These are phyloP conservation scores for Phytopythium litorale DNA, from an alignment of 352 stramenopile species.

Conservation along the genomic window DNA sequence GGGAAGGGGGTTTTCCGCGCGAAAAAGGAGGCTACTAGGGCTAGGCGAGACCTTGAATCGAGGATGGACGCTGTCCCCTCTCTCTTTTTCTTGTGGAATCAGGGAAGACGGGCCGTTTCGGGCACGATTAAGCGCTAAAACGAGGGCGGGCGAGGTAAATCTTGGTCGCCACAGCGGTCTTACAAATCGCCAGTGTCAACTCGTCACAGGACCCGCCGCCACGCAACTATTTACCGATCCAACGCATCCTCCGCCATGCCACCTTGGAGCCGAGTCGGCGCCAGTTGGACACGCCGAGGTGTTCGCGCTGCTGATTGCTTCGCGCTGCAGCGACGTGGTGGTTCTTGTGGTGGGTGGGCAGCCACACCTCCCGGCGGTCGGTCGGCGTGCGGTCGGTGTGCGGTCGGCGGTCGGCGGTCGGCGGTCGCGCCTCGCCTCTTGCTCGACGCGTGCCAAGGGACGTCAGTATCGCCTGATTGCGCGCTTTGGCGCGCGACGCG, in stretches of 20 bases:
- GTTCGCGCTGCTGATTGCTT: not conserved
- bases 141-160: not conserved
- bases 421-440: not conserved
- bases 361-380: no score
- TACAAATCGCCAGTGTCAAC: not conserved
- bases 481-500: not conserved
- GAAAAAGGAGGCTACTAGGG: slow-evolving; percentile 3
- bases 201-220: not conserved
- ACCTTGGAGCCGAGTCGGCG: no score
- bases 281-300: not conserved
- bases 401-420: no score
- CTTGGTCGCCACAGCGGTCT: not conserved
- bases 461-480: not conserved
- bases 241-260: not conserved
- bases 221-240: not conserved
- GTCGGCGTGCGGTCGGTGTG: no score
- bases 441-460: not conserved
- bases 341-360: slow-evolving; percentile 1
- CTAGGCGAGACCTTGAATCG: no score
- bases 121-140: not conserved
- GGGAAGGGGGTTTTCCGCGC: not conserved
- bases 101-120: not conserved
- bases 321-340: not conserved
- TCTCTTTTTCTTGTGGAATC: slow-evolving; percentile 3
- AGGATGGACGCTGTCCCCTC: not conserved